Evolutionary conservation across 2,329 filamentous ascomycete genomes (phyloP), one percentile per base, ranked within the genome.

Genomic region (Ustilaginoidea virens): DNA sequence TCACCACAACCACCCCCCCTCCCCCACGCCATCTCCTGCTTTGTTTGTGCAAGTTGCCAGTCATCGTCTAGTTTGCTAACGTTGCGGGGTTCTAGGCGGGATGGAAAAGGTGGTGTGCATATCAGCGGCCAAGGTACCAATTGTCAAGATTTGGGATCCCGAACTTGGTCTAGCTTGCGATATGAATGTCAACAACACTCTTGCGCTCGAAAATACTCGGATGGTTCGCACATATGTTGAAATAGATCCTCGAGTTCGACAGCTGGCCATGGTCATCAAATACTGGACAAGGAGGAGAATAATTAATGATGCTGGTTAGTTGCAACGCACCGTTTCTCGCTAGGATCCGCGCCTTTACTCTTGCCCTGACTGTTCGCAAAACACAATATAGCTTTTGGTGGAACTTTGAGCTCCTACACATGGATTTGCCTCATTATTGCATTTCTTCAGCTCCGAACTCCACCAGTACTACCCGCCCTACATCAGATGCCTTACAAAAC

Each of bases 371-470:
- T 17, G n/a, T 8, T 9, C 24, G 5, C 12, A 26, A 14, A 29
- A 23, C 13, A 9, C 20, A 10, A 28, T 23, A 19, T 48, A 92
- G 90, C 80, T 33, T 83, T 85, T 48, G 86, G 90, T 37, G 86
- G 83, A 33, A 98, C 90, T 5, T 65, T 98, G 35, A 96, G 87
- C 53, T 98, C 90, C 12, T 98, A 98, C 49, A 94, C 90, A 14
- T 98, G 90, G 90, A 96, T 96, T 49, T 98, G 90, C 54, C 73
- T 98, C 65, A 92, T 96, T 40, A 79, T 98, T 48, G 92, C 85
- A 41, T 98, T 96, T 47, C 66, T 98, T 16, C 90, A 98, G 55
- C 79, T 83, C 29, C 74, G 85, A 43, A 67, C 78, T 34, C 80
- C 83, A 11, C 80, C 87, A 0, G 71, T 98, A 31, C 56, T 98